Base-by-base conservation (phyloP, 2,329 filamentous ascomycete genomes). In the Hirsutella minnesotensis region DNA sequence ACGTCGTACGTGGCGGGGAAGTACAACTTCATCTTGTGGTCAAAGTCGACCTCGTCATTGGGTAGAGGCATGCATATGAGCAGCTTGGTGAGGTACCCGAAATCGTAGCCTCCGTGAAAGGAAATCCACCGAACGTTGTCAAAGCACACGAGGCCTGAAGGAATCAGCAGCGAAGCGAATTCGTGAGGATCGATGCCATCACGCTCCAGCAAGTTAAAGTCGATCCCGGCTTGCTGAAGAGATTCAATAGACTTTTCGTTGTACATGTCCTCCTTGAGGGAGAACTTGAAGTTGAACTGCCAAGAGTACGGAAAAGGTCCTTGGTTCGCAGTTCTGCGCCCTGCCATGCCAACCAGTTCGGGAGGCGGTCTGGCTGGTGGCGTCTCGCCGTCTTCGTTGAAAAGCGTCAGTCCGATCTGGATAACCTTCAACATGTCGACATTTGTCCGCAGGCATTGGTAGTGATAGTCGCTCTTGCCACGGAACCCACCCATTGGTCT, bases 221-320 rank as follows among this genome's bases (percentile, higher is more conserved):
- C 87, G 47, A 95, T 89, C n/a, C 92, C 92, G 2, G 87, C 86
- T 55, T 86, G 83, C 53, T 87, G 82, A 18, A 96, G 75, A 53
- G 94, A 87, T 50, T 92, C 84, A 51, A 95, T 95, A 15, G 88
- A 95, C 45, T 88, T 84, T 59, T 95, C 84, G 49, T 94, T 92
- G 66, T 94, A 96, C 92, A 98, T 98, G 65, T 98, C 92, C 33
- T 90, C 80, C 51, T 92, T 85, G 9, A 95, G 73, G 2, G 87
- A 92, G 63, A 96, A 98, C 54, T 89, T 83, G 66, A 98, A 98
- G 70, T 98, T 96, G 73, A 98, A 98, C 53, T 95, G 90, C 92
- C 92, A 98, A 16, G 90, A 94, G 58, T 85, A 94, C 15, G 86
- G 90, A 46, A 87, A 80, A 39, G 76, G 72, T 16, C 59, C 63